Base-by-base conservation (phyloP, 2,329 filamentous ascomycete genomes). In the Xylaria sp. region DNA sequence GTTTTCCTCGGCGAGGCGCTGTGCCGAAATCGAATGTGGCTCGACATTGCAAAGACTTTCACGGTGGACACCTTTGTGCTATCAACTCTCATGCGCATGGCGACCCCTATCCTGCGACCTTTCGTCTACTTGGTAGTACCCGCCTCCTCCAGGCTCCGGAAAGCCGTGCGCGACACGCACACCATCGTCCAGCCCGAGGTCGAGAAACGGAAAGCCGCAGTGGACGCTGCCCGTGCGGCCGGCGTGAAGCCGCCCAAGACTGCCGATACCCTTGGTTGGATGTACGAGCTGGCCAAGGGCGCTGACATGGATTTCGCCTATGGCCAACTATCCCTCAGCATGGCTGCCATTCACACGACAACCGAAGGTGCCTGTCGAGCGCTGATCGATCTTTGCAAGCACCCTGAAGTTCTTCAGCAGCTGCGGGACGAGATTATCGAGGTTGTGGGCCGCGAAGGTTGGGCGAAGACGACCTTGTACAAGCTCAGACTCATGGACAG, bases 21-120 rank as follows among this genome's bases (percentile, higher is more conserved):
- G 13, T 85, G 83, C 74, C 82, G 83, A 6, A 80, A 87, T 71
- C 74, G 81, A 37, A 76, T 80, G 44, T 88, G 85, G 85, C 79
- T 86, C 20, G 75, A 81, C 0, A 81, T 85, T 62, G 75, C 82
- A 52, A 77, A 83, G 75, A 76, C 79, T 32, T 85, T 84, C 72
- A 82, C 82, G 9, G 66, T 81, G n/a, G 77, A 83, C 68, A 74
- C 76, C 51, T 79, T 85, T 74, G 58, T 74, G 59, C 75, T 79
- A 52, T 72, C 80, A 63, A 51, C 79, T 63, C 57, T 80, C 20
- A 79, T 87, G 63, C 79, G 82, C 23, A 72, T 78, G 15, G 83
- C 78, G 74, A 85, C 84, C 0, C 71, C 77, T 0, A 69, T 81
- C 18, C 52, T 84, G 2, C 81, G 82, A 0, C 81, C 78, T 0